Evolutionary conservation across 805 yeast species (phyloP), one percentile per base, ranked within the genome.

Genomic region (Wickerhamomyces bovis): DNA sequence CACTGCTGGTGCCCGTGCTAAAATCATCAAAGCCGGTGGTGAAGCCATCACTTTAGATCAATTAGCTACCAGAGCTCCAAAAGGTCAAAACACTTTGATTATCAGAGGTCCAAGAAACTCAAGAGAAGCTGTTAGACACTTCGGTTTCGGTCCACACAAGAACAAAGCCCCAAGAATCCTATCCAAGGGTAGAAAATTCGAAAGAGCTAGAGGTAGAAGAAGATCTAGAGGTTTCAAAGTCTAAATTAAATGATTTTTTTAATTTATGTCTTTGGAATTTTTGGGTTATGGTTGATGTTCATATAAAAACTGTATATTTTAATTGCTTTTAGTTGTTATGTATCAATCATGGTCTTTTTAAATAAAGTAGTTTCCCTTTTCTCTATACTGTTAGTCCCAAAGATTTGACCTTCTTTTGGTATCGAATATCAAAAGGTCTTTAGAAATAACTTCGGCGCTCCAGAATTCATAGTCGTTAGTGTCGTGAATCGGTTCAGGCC

Each of bases 131-230:
- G 98, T 89, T 68, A 89, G 97, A 82, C 98, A 94, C 86, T 94
- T 94, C 73, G 99, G 99, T 76, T 72, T 92, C 76, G 99, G 99
- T 80, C 99, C 99, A 71, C 99, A 94, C 95, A 89, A 89, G 84
- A 78, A 81, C 80, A 94, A 94, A 89, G 98, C 98, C 70, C 99
- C 99, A 78, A 89, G 95, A 81, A 84, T 94, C 76, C 68, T 76
- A 70, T 92, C 98, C 57, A 89, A 80, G 75, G 99, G 99, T 76
- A 94, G 98, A 85, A 94, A 94, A 81, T 94, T 94, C 85, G 99
- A 94, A 85, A 89, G 94, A 79, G 99, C 97, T 69, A 94, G 99
- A 88, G 99, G 99, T 85, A 95, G 85, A 78, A 84, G 99, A 81
- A 85, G 81, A 75, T 90, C 98, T 64, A 89, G 95, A 85, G 99